phyloP scores from a whole-genome alignment of 1,284 basidiomycete species.

The Ceratobasidium sp. region DNA sequence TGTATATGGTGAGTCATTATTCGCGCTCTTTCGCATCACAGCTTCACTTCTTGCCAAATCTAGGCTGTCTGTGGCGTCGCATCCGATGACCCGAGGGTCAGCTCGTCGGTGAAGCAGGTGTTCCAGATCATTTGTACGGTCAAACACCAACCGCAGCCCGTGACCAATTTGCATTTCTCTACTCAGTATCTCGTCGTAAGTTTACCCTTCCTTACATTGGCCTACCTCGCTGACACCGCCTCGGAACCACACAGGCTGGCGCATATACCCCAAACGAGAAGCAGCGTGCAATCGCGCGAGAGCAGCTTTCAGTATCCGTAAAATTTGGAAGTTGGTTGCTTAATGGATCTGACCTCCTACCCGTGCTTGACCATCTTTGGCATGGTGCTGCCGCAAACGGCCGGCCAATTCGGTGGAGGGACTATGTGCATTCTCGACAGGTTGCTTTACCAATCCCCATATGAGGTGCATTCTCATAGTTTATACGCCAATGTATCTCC shows the following conservation, averaged over 20 bases:
- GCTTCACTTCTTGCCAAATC: neutral
- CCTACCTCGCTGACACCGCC: neutral
- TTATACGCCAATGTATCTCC: no score
- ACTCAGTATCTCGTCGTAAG: conserved; percentile 18
- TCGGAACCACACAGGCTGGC: neutral
- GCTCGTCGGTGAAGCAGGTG: conserved; percentile 8
- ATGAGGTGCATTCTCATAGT: neutral
- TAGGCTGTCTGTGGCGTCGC: conserved; percentile 25
- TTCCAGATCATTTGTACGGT: neutral
- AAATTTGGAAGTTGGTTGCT: neutral
- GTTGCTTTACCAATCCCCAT: neutral
- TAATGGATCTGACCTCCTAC: neutral
- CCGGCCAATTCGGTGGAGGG: neutral
- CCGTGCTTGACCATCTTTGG: conserved; percentile 26
- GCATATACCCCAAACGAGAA: conserved; percentile 35
- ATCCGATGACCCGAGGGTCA: conserved; percentile 20
- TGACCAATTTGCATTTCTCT: neutral
- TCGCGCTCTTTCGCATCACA: neutral
- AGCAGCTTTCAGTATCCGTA: neutral
- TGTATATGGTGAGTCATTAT: conserved; percentile 33
- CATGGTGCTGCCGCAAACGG: conserved; percentile 13
- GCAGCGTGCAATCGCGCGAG: conserved; percentile 2
- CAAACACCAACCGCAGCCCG: neutral
- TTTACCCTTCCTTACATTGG: neutral
- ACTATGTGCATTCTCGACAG: conserved; percentile 13